These are phyloP conservation scores for Fusarium napiforme DNA, from an alignment of 2,329 filamentous ascomycete genomes.

Conservation along the genomic window DNA sequence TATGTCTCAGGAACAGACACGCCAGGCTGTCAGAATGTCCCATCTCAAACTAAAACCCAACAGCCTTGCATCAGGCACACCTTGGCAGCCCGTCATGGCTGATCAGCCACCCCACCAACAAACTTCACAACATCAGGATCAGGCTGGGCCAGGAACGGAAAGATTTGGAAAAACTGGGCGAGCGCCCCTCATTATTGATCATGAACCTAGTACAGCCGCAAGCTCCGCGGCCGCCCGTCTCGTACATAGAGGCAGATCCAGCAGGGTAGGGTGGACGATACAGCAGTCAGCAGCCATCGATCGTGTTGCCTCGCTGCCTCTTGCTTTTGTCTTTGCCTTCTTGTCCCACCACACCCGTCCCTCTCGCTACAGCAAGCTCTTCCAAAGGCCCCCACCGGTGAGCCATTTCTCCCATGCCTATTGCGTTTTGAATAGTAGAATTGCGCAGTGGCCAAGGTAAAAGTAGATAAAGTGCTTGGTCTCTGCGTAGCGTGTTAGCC, in stretches of 20 bases:
- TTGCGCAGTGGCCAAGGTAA: conserved; percentile 98
- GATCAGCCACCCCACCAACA: conserved; percentile 14
- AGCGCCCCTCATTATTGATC: conserved; percentile 41
- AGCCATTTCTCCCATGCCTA: conserved; percentile 58
- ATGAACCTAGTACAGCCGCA: conserved; percentile 36
- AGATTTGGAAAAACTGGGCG: conserved; percentile 37
- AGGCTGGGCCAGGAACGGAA: conserved; percentile 18
- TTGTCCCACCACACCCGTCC: conserved; percentile 32
- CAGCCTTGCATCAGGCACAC: conserved; percentile 24
- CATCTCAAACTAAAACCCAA: conserved; percentile 12
- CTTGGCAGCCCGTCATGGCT: conserved; percentile 9
- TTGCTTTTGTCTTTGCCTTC: conserved; percentile 5
- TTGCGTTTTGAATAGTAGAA: conserved; percentile 99
- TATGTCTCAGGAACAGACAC: conserved; percentile 22
- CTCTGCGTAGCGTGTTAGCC: conserved; percentile 66
- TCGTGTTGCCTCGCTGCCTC: conserved; percentile 25
- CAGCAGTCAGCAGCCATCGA: conserved; percentile 30
- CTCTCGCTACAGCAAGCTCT: conserved; percentile 44
- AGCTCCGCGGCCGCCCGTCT: conserved; percentile 23
- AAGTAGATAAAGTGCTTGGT: conserved; percentile 99
- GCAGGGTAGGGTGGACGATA: conserved; percentile 33
- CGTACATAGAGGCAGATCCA: conserved; percentile 32
- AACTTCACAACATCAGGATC: conserved; percentile 5
- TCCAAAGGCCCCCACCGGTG: conserved; percentile 44
- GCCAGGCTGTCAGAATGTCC: background rate